Conservation (phyloP, 2,329 filamentous ascomycete genomes). For the Trichoderma breve region DNA sequence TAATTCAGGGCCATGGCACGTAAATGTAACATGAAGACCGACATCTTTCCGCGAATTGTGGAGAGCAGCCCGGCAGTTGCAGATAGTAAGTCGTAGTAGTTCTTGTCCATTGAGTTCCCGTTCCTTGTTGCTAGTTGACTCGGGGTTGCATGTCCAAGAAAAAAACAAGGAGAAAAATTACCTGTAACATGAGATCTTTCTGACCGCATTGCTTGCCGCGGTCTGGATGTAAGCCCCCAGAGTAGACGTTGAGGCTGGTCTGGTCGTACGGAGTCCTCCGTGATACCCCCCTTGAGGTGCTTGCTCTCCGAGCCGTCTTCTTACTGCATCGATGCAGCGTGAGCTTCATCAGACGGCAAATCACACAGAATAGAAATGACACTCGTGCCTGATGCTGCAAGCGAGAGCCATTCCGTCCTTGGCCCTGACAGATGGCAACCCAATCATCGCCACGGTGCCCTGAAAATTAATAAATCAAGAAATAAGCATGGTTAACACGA, state of each 20-base stretch:
- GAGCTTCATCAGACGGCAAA: slow-evolving; percentile 1
- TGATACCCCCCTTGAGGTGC: neutral
- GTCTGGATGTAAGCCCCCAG: neutral
- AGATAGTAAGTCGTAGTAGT: neutral
- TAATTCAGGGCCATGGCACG: neutral
- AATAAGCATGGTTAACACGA: neutral
- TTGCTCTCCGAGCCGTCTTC: neutral
- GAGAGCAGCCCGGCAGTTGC: slow-evolving; percentile 10
- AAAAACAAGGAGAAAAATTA: neutral
- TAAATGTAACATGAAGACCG: slow-evolving; percentile 1
- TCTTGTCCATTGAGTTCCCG: neutral
- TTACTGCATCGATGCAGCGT: neutral
- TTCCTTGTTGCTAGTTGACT: neutral
- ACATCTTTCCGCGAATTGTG: neutral
- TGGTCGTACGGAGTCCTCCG: neutral
- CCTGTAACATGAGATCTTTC: neutral
- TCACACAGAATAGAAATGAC: slow-evolving; percentile 1
- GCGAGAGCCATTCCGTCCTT: neutral
- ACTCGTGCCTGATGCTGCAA: neutral
- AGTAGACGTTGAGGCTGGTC: neutral
- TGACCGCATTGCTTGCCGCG: slow-evolving; percentile 2
- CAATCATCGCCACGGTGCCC: neutral
- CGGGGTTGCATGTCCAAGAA: neutral
- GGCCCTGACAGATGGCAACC: neutral
- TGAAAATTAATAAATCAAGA: neutral